These are phyloP conservation scores for Fusarium brachygibbosum DNA, from an alignment of 2,329 filamentous ascomycete genomes.

Conservation along the genomic window DNA sequence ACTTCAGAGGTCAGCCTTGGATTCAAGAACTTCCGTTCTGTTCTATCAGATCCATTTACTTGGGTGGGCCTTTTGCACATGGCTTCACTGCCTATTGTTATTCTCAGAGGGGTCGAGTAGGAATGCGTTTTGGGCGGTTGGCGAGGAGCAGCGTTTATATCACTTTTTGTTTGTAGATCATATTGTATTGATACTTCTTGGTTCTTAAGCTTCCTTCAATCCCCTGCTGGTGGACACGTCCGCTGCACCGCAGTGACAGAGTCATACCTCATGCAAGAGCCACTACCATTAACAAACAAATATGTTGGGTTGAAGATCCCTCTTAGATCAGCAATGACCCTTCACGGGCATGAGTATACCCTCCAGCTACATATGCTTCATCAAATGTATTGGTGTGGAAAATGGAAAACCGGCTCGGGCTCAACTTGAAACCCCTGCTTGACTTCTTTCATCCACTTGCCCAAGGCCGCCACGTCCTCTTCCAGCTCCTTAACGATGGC, in stretches of 20 bases:
- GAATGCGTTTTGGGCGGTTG: neutral
- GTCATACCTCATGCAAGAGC: neutral
- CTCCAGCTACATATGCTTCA: neutral
- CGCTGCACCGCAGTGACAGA: neutral
- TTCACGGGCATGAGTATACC: too few relatives aligned
- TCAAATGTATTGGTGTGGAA: neutral
- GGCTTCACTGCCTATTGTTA: conserved; percentile 25
- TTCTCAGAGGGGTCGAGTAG: conserved; percentile 27
- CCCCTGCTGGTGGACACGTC: neutral
- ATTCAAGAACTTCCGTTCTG: conserved; percentile 39
- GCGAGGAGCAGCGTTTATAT: neutral
- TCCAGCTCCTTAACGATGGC: neutral
- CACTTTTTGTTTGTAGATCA: neutral
- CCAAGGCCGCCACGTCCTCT: neutral
- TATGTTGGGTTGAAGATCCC: neutral
- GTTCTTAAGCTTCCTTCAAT: neutral
- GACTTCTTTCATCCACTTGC: neutral
- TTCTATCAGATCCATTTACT: conserved; percentile 32
- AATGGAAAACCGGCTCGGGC: neutral
- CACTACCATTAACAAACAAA: neutral
- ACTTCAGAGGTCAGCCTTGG: conserved; percentile 23
- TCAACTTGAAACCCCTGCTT: neutral
- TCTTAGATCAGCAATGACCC: neutral
- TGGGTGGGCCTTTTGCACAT: conserved; percentile 34
- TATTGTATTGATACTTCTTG: neutral